phyloP scores from a whole-genome alignment of 2,329 filamentous ascomycete species.

The Nemania bipapillata region DNA sequence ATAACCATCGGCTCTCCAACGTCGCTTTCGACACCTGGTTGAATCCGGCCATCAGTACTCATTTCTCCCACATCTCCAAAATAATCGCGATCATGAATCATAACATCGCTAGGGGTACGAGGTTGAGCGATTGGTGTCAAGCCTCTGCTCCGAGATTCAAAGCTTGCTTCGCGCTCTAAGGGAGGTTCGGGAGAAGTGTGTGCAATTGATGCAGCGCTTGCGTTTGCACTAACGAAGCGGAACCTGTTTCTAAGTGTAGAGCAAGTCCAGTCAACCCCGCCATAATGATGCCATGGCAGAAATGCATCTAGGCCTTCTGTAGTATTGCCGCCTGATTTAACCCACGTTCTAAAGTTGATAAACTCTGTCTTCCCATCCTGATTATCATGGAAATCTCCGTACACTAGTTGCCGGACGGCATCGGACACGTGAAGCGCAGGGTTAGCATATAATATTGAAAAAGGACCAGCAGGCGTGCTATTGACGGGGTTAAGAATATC shows the following conservation, averaged over 20 bases:
- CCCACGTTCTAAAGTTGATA: slow-evolving; percentile 75
- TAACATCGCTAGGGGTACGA: slow-evolving; percentile 52
- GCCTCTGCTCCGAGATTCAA: slow-evolving; percentile 53
- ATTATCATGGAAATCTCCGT: slow-evolving; percentile 59
- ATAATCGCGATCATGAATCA: slow-evolving; percentile 49
- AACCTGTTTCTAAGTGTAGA: slow-evolving; percentile 75
- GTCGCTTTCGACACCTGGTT: slow-evolving; percentile 41
- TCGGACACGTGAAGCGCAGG: slow-evolving; percentile 69
- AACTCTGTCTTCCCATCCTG: slow-evolving; percentile 61
- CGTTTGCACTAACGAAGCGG: slow-evolving; percentile 72
- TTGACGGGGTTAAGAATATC: slow-evolving; percentile 72
- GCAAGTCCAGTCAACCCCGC: slow-evolving; percentile 74
- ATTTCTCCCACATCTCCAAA: slow-evolving; percentile 45
- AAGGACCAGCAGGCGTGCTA: slow-evolving; percentile 58
- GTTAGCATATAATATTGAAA: slow-evolving; percentile 76
- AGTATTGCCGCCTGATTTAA: slow-evolving; percentile 65
- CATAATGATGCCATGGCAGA: slow-evolving; percentile 68
- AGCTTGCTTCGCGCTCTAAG: slow-evolving; percentile 53
- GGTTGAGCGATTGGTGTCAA: slow-evolving; percentile 52
- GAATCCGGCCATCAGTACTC: slow-evolving; percentile 38
- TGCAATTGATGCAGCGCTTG: slow-evolving; percentile 53
- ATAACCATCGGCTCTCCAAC: slow-evolving; percentile 40
- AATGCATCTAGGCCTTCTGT: slow-evolving; percentile 64
- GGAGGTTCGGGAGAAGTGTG: slow-evolving; percentile 55
- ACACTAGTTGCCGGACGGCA: slow-evolving; percentile 67